Conservation (phyloP, 495 filamentous ascomycete species). For the Xylaria telfairii region DNA sequence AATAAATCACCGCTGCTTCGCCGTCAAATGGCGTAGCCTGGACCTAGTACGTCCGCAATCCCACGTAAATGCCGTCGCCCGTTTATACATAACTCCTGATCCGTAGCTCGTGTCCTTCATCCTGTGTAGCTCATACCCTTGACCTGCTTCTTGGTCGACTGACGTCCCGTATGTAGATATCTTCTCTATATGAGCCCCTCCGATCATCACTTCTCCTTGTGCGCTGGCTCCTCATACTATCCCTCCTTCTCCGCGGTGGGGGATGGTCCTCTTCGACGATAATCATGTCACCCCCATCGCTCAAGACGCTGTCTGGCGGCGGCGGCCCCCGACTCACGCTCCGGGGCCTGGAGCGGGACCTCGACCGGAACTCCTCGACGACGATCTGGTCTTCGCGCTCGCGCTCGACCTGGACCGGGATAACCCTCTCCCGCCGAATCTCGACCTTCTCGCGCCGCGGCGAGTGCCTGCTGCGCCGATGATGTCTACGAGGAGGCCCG, state of each 20-base stretch:
- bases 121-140: conserved; percentile 24
- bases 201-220: conserved; percentile 43
- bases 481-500: conserved; percentile 30
- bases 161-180: conserved; percentile 37
- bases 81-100: not conserved
- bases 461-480: conserved; percentile 27
- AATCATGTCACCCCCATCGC: conserved; percentile 50
- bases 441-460: conserved; percentile 43
- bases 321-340: conserved; percentile 30
- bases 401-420: conserved; percentile 35
- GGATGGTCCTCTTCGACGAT: conserved; percentile 53
- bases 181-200: conserved; percentile 40
- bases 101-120: not conserved
- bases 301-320: conserved; percentile 19
- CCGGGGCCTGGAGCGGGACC: conserved; percentile 22
- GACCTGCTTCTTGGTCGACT: conserved; percentile 40
- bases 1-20: not conserved
- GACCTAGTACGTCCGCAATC: not conserved
- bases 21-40: not conserved
- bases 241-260: conserved; percentile 35
- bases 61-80: conserved; percentile 3
- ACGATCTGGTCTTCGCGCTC: conserved; percentile 42
- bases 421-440: conserved; percentile 40
- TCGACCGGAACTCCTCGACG: conserved; percentile 43
- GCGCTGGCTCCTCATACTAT: conserved; percentile 39